Evolutionary conservation across 495 filamentous ascomycete species (phyloP).

Genomic region (Annulohypoxylon nitens): DNA sequence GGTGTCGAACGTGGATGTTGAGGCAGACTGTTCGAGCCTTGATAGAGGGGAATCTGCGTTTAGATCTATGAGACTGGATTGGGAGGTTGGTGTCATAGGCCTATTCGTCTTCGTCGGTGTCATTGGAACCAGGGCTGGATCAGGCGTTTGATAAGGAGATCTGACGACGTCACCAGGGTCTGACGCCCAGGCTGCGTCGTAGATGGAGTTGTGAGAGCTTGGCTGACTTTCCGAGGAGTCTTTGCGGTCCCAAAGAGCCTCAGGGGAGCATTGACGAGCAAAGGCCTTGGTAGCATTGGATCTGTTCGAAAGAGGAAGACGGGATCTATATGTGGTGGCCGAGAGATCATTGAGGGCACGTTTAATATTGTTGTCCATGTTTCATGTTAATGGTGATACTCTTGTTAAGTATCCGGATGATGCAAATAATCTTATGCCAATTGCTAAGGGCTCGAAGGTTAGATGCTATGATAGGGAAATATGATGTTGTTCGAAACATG

Average conservation of each 20-base stretch:
- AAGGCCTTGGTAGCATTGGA: constrained; percentile 33
- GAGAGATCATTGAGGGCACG: constrained; percentile 11
- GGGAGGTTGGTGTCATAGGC: constrained; percentile 35
- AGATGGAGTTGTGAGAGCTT: constrained; percentile 56
- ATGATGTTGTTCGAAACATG: constrained; percentile 14
- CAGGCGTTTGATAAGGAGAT: constrained; percentile 45
- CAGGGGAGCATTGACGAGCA: constrained; percentile 19
- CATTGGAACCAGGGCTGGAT: constrained; percentile 18
- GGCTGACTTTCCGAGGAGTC: constrained; percentile 56
- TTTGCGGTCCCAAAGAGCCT: constrained; percentile 48
- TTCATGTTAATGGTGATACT: constrained; percentile 42
- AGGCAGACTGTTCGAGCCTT: constrained; percentile 18
- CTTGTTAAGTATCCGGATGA: constrained; percentile 34
- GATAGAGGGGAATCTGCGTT: constrained; percentile 46
- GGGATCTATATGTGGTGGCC: constrained; percentile 26
- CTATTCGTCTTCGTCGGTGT: constrained; percentile 9
- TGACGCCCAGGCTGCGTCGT: constrained; percentile 53
- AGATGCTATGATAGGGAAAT: constrained; percentile 36
- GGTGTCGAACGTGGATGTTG: constrained; percentile 34
- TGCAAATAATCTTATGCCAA: constrained; percentile 36
- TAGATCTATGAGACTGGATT: constrained; percentile 33
- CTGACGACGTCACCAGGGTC: constrained; percentile 39
- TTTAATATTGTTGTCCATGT: constrained; percentile 37
- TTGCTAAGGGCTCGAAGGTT: constrained; percentile 26
- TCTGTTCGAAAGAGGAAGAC: constrained; percentile 44